phyloP scores from a whole-genome alignment of 495 filamentous ascomycete species.

The Paragyromitra xinjiangensis region DNA sequence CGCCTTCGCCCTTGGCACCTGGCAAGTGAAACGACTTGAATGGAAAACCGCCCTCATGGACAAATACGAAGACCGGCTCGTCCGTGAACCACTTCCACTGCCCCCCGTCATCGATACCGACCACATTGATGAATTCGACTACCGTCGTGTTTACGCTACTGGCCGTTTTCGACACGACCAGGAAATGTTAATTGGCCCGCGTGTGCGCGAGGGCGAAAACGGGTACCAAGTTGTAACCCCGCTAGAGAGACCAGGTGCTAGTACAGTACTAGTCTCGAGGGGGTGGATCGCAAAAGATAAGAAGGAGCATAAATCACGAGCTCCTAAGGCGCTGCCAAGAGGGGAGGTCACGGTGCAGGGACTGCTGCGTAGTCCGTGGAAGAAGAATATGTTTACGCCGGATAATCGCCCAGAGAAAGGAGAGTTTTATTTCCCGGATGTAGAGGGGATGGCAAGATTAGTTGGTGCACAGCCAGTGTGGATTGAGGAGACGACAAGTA shows the following conservation, averaged over 20 bases:
- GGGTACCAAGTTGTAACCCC: slow-evolving; percentile 92
- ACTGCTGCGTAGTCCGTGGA: slow-evolving; percentile 85
- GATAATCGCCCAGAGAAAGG: slow-evolving; percentile 80
- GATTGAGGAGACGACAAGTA: slow-evolving; percentile 96
- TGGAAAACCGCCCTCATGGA: slow-evolving; percentile 95
- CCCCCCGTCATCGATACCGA: slow-evolving; percentile 81
- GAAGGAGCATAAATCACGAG: slow-evolving; percentile 69
- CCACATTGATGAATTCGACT: slow-evolving; percentile 88
- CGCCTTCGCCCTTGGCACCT: slow-evolving; percentile 87
- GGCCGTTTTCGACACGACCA: slow-evolving; percentile 83
- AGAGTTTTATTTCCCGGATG: slow-evolving; percentile 95
- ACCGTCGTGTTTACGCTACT: slow-evolving; percentile 80
- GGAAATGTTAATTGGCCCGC: slow-evolving; percentile 95
- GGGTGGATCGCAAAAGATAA: slow-evolving; percentile 86
- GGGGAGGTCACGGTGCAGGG: slow-evolving; percentile 82
- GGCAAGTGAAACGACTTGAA: slow-evolving; percentile 92
- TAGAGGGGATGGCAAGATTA: slow-evolving; percentile 87
- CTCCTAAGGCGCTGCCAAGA: slow-evolving; percentile 66
- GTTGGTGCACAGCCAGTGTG: slow-evolving; percentile 87
- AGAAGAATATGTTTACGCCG: slow-evolving; percentile 97
- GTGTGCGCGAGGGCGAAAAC: slow-evolving; percentile 85
- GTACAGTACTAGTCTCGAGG: slow-evolving; percentile 81
- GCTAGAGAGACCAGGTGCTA: slow-evolving; percentile 71
- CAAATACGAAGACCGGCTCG: slow-evolving; percentile 85
- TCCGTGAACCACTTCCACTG: slow-evolving; percentile 84